These are phyloP conservation scores for Puccinia sorghi DNA, from an alignment of 1,284 basidiomycete species.

Conservation along the genomic window DNA sequence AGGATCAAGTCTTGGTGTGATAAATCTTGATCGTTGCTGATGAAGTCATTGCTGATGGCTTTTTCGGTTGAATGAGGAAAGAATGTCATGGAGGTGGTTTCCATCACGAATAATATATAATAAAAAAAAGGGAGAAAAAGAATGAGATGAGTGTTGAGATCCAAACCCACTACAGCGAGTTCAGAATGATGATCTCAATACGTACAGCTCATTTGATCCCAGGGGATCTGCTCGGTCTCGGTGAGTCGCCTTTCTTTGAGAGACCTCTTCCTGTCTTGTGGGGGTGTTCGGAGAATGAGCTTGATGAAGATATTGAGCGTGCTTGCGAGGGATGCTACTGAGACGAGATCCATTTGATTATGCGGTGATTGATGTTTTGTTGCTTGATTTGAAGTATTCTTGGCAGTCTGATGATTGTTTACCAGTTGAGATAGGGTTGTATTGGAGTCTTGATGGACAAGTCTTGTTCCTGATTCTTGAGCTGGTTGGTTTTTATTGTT, in stretches of 20 bases:
- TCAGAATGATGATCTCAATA: background rate
- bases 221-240: background rate
- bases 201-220: background rate
- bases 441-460: too few relatives aligned
- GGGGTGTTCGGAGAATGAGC: background rate
- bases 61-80: background rate
- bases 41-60: background rate
- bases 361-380: background rate
- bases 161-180: background rate
- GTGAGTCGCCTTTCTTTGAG: background rate
- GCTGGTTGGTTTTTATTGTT: background rate
- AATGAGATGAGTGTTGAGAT: background rate
- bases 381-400: background rate
- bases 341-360: background rate
- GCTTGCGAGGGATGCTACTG: background rate
- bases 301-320: background rate
- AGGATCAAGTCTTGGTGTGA: background rate
- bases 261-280: background rate
- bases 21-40: background rate
- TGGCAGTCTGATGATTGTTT: background rate
- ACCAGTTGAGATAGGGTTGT: background rate
- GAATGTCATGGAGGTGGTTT: background rate
- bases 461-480: background rate
- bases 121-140: background rate
- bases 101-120: background rate